phyloP scores from a whole-genome alignment of 306 rosid species.

The Lathyrus oleraceus region DNA sequence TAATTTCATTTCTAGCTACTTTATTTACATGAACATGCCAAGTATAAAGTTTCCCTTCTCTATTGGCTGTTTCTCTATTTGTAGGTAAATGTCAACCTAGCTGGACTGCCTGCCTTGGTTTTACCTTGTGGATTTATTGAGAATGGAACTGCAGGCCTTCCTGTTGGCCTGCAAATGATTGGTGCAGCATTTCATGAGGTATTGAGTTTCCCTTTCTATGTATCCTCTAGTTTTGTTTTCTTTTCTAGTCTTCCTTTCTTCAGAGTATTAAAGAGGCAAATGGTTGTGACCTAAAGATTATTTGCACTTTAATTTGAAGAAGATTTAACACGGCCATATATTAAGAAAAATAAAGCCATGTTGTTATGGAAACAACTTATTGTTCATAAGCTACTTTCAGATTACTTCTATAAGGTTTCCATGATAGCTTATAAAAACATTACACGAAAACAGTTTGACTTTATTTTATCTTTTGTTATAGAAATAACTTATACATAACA shows the following conservation, averaged over 20 bases:
- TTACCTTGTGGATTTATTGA: constrained; percentile 94
- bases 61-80: constrained; percentile 8
- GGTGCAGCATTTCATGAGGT: constrained; percentile 96
- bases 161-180: constrained; percentile 94
- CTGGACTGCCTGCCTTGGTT: constrained; percentile 95
- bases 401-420: too few species aligned
- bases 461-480: too few species aligned
- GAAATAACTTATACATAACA: too few species aligned
- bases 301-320: neutral
- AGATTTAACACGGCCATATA: neutral
- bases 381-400: too few species aligned
- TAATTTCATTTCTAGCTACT: constrained; percentile 23
- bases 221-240: constrained; percentile 11
- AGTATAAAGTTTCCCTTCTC: constrained; percentile 5
- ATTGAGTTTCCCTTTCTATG: constrained; percentile 26
- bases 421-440: too few species aligned
- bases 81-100: constrained; percentile 95
- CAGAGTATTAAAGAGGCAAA: constrained; percentile 1
- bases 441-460: too few species aligned
- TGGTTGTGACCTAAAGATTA: neutral
- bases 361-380: neutral
- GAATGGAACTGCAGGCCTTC: constrained; percentile 81
- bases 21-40: constrained; percentile 4
- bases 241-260: constrained; percentile 12
- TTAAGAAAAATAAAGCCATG: constrained; percentile 7